These are phyloP conservation scores for Cystobasidiaceae sp. DNA, from an alignment of 1,284 basidiomycete genomes.

Conservation along the genomic window DNA sequence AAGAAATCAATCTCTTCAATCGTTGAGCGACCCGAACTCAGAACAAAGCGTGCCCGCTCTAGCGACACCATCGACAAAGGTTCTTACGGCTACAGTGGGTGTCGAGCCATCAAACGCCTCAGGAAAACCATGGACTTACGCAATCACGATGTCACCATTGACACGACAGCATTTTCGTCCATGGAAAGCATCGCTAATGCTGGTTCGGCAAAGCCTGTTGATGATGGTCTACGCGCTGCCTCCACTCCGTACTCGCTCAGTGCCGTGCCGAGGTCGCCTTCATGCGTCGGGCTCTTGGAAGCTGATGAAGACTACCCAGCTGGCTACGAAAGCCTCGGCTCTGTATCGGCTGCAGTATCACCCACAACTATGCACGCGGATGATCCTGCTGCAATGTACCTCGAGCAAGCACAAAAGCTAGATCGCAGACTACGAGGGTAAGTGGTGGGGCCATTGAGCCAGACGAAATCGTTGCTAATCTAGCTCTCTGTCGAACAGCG, in stretches of 20 bases:
- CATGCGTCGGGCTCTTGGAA: conserved; percentile 16
- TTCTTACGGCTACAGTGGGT: conserved; percentile 17
- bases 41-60: neutral
- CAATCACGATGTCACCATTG: neutral
- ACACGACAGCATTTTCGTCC: neutral
- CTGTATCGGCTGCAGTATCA: conserved; percentile 20
- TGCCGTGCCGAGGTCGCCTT: conserved; percentile 12
- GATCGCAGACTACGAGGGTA: conserved; percentile 20
- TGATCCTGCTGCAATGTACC: conserved; percentile 20
- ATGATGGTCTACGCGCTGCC: neutral
- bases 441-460: neutral
- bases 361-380: conserved; percentile 1
- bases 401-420: conserved; percentile 17
- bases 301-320: neutral
- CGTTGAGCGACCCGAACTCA: neutral
- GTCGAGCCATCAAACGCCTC: neutral
- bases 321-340: conserved; percentile 19
- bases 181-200: neutral
- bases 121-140: neutral
- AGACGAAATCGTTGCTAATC: neutral
- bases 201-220: neutral
- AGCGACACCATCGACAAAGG: conserved; percentile 9
- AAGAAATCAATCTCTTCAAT: conserved; percentile 3
- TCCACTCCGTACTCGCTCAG: neutral
- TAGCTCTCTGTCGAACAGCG: neutral